Evolutionary conservation across 2,329 filamentous ascomycete species (phyloP).

Genomic region (Aspergillus proliferans): DNA sequence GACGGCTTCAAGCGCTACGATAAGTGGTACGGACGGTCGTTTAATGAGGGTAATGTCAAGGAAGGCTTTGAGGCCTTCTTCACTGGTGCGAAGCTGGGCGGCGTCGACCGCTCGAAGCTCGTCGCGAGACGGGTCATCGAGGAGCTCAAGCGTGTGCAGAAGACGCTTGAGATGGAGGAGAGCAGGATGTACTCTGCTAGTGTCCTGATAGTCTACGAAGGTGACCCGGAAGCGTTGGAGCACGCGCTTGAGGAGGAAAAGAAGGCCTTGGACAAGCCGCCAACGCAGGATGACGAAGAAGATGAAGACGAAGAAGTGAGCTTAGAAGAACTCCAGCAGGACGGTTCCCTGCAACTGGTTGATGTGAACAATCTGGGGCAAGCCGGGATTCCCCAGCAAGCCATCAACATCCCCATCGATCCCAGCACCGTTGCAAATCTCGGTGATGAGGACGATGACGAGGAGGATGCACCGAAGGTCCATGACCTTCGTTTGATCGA

Average conservation of each 20-base stretch:
- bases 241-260: slow-evolving; percentile 42
- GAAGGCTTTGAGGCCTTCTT: slow-evolving; percentile 56
- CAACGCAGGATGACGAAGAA: slow-evolving; percentile 28
- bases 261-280: slow-evolving; percentile 22
- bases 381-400: slow-evolving; percentile 22
- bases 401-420: slow-evolving; percentile 31
- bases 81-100: slow-evolving; percentile 37
- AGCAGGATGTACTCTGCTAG: slow-evolving; percentile 63
- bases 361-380: slow-evolving; percentile 25
- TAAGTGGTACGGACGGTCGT: slow-evolving; percentile 59
- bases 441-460: slow-evolving; percentile 47
- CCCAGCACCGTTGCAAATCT: slow-evolving; percentile 40
- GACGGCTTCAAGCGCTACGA: slow-evolving; percentile 56
- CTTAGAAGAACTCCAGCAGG: slow-evolving; percentile 24
- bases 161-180: slow-evolving; percentile 50
- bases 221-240: slow-evolving; percentile 52
- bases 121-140: slow-evolving; percentile 36
- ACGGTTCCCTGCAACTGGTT: slow-evolving; percentile 25
- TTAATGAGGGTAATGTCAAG: slow-evolving; percentile 50
- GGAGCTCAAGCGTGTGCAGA: slow-evolving; percentile 40
- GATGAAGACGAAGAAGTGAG: slow-evolving; percentile 24
- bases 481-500: slow-evolving; percentile 86
- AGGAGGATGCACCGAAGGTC: slow-evolving; percentile 57
- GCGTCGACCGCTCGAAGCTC: slow-evolving; percentile 38
- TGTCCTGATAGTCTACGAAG: slow-evolving; percentile 61